Evolutionary conservation across 1,284 basidiomycete species (phyloP), one percentile per base, ranked within the genome.

Genomic region (Puccinia coronata): DNA sequence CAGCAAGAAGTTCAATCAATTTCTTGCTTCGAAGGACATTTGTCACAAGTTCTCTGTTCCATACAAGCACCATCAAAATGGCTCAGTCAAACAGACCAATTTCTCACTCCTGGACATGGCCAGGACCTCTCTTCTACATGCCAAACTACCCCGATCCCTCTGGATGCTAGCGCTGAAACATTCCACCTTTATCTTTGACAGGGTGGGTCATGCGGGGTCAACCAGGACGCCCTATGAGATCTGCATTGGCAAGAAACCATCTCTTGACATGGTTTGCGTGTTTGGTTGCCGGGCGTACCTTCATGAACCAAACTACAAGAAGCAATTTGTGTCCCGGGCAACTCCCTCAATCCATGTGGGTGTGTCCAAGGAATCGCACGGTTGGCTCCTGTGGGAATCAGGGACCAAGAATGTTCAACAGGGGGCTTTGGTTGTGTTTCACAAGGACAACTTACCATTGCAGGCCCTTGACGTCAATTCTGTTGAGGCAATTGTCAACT

Each of bases 51-150:
- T 57, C 4, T 20, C 49, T 34, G 36, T 55, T 5, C 72, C 49
- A 59, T 73, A 73, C 43, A 16, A 51, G 16, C 70, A 73, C 53
- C 70, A 73, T 28, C 70, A 73, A 31, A 73, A 73, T 73, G 70
- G 70, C 3, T 28, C 2, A 16, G 49, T 34, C 6, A 47, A 73
- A 53, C 41, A n/a, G 34, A 39, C 9, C 11, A 51, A 14, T 31
- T 23, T 43, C n/a, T 16, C 70, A 53, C 20, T 73, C 2, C 3
- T 51, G 53, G 70, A 73, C 3, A 51, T 53, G 70, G 25, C 34
- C 4, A 5, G 70, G 6, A 14, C 70, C 5, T 28, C 36, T 5
- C 12, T 73, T 6, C 18, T 25, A 31, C 34, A 49, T 4, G 18
- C 43, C 9, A 9, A 53, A 9, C 36, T 73, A 2, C 34, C 34